Conservation (phyloP, 257 asterid species). For the Fraxinus excelsior region DNA sequence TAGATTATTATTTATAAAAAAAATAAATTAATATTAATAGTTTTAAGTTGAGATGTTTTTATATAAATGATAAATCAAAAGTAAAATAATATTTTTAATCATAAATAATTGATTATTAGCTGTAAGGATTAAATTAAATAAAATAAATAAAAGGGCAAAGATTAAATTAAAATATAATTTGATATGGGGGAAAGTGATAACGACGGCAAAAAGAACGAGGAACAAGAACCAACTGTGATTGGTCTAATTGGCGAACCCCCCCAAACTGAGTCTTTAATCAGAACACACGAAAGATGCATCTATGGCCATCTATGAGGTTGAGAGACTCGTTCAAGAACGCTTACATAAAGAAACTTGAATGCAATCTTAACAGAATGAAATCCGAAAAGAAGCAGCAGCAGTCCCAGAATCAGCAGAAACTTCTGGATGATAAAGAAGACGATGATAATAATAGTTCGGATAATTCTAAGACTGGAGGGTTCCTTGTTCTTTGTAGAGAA, state of each 20-base stretch:
- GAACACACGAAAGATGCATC: conserved; percentile 62
- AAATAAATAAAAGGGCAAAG: no score
- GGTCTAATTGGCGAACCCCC: neutral
- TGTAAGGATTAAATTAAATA: no score
- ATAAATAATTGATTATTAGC: no score
- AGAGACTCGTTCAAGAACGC: conserved; percentile 82
- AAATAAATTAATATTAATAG: no score
- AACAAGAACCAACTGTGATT: neutral
- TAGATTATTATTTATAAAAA: no score
- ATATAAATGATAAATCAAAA: no score
- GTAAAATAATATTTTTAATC: no score
- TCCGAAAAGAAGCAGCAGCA: conserved; percentile 45
- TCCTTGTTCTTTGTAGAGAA: conserved; percentile 48
- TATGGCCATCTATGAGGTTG: conserved; percentile 82
- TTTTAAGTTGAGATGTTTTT: no score
- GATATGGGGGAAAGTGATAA: no score
- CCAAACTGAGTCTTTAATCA: neutral
- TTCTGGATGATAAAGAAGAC: conserved; percentile 38
- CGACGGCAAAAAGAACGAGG: no score
- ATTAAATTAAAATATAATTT: no score
- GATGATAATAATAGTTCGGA: conserved; percentile 16
- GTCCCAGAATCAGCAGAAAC: conserved; percentile 38
- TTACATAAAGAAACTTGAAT: conserved; percentile 68
- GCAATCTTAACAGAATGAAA: conserved; percentile 65
- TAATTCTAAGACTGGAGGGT: conserved; percentile 26